Evolutionary conservation across 306 rosid genomes (phyloP), one percentile per base, ranked within the genome.

Genomic region (Cicer cuneatum): DNA sequence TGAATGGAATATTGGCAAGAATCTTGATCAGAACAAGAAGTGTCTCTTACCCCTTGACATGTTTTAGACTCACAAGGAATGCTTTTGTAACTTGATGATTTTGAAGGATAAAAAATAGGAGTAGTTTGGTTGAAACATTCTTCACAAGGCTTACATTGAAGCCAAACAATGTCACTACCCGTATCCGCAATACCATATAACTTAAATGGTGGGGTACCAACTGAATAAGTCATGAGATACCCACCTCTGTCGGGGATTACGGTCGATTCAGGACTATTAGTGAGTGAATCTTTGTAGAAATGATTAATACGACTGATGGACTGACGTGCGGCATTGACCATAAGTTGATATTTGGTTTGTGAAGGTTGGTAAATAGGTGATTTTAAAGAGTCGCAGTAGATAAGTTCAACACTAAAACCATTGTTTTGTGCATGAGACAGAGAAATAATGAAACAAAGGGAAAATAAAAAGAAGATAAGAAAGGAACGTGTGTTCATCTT

Each of bases 151-250:
- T 40, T 0, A 80, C 96, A 90, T 15, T 90, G 96, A 0, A 79
- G 42, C 93, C 96, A 90, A 11, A 81, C 53, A 4, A 90, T 54
- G 46, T 86, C 88, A 29, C 96, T 90, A 5, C 93, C 91, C 0
- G 93, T 90, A 29, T 90, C 96, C 1, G 78, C 84, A 6, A 85
- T 47, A 29, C 82, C 91, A 0, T 61, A 16, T 48, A 86, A 10
- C 0, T 69, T 15, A 58, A 83, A 40, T 1, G 87, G 83, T 1
- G 95, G 95, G 0, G 92, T 85, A 7, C 95, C 95, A 7, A 89
- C 5, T 0, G 85, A 69, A 33, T 81, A 19, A 0, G 46, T 69
- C 91, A 90, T 43, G 2, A 88, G 87, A 40, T 86, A 90, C 14
- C 82, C 88, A 0, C 89, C 96, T 0, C 0, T 0, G n/a, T 53